These are phyloP conservation scores for Scopulariopsis brevicaulis DNA, from an alignment of 2,329 filamentous ascomycete genomes.

Conservation along the genomic window DNA sequence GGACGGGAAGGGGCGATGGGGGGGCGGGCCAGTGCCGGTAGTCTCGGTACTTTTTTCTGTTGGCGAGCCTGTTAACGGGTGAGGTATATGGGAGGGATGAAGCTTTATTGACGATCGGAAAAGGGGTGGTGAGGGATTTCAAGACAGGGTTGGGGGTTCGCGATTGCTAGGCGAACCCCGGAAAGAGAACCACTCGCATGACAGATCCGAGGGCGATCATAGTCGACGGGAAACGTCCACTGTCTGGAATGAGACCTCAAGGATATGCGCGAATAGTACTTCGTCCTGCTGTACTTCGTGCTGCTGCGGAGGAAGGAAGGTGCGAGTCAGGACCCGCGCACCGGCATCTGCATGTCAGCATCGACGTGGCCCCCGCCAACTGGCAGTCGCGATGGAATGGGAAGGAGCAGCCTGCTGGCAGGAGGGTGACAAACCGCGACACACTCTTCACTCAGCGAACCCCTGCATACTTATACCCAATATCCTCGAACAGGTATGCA, in stretches of 20 bases:
- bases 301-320: too few species aligned
- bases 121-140: neutral
- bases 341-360: neutral
- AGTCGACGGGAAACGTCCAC: neutral
- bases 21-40: neutral
- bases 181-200: neutral
- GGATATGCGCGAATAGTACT: too few species aligned
- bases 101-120: neutral
- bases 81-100: neutral
- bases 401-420: neutral
- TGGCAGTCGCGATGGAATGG: neutral
- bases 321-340: neutral
- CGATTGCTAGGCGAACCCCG: neutral
- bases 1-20: neutral
- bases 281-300: too few species aligned
- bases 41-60: neutral
- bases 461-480: neutral
- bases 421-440: neutral
- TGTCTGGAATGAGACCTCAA: neutral
- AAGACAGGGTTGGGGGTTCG: neutral
- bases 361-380: neutral
- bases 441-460: neutral
- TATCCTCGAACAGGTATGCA: too few species aligned
- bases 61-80: neutral
- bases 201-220: neutral